Evolutionary conservation across 345 rosid genomes (phyloP).

Genomic region (Camelina sativa): DNA sequence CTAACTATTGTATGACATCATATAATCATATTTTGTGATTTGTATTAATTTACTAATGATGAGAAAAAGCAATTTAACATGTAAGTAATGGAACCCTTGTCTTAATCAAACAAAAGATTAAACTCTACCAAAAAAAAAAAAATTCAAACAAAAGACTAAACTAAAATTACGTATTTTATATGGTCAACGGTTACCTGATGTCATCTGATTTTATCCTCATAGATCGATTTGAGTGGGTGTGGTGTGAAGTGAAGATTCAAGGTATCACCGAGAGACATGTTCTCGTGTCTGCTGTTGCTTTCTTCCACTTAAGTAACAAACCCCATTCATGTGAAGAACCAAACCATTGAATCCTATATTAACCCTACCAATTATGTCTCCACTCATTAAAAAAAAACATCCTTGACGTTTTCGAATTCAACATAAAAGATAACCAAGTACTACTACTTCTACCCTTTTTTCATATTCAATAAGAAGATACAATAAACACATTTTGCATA

Average conservation of each 20-base stretch:
- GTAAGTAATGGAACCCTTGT: too few relatives aligned
- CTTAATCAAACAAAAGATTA: too few relatives aligned
- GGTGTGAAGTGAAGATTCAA: conserved; percentile 27
- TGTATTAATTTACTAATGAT: too few relatives aligned
- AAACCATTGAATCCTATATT: conserved; percentile 36
- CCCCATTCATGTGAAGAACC: conserved; percentile 39
- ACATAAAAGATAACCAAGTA: conserved; percentile 34
- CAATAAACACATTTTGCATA: conserved; percentile 12
- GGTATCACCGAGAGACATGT: conserved; percentile 42
- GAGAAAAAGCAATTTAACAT: too few relatives aligned
- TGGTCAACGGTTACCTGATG: too few relatives aligned
- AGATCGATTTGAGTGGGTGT: background rate
- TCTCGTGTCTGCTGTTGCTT: conserved; percentile 41
- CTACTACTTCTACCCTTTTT: background rate
- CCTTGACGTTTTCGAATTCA: conserved; percentile 27
- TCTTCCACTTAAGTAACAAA: conserved; percentile 36
- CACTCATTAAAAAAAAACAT: too few relatives aligned
- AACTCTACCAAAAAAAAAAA: too few relatives aligned
- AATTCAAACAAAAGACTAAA: too few relatives aligned
- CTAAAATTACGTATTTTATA: too few relatives aligned
- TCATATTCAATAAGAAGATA: background rate
- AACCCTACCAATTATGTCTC: conserved; percentile 34
- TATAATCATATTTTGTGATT: background rate
- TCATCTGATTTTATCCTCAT: too few relatives aligned
- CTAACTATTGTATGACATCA: background rate